Evolutionary conservation across 1,139 yeast genomes (phyloP).

Genomic region (Casaregolazyma lundiana): DNA sequence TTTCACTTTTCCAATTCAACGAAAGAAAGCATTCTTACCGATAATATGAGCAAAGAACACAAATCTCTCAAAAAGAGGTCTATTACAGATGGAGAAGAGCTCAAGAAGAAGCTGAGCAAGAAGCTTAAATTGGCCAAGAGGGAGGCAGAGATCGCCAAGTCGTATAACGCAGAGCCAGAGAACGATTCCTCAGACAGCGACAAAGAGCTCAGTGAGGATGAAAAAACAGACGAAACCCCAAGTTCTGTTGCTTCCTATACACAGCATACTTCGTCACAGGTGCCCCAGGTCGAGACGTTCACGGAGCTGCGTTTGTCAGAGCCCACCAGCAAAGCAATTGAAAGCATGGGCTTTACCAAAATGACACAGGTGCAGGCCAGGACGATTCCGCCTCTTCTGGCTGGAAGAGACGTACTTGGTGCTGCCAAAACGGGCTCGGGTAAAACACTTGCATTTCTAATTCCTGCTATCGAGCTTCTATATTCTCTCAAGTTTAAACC

Average conservation of each 20-base stretch:
- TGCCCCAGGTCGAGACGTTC: conserved; percentile 33
- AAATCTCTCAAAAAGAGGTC: neutral
- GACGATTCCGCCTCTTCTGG: conserved; percentile 90
- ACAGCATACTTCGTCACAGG: conserved; percentile 7
- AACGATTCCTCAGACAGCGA: conserved; percentile 23
- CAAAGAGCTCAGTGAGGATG: conserved; percentile 25
- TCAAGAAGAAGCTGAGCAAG: conserved; percentile 13
- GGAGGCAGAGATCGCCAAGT: conserved; percentile 19
- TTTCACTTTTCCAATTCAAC: no score
- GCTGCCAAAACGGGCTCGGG: conserved; percentile 99
- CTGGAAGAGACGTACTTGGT: conserved; percentile 93
- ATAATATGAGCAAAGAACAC: neutral
- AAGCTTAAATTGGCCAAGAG: conserved; percentile 14
- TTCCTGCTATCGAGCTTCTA: conserved; percentile 91
- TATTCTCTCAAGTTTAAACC: conserved; percentile 88
- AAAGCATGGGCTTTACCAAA: conserved; percentile 78
- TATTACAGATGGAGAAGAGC: neutral
- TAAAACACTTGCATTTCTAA: conserved; percentile 88
- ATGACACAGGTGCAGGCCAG: conserved; percentile 94
- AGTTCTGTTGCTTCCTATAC: conserved; percentile 23
- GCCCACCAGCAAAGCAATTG: conserved; percentile 74
- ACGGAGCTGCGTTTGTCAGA: conserved; percentile 66
- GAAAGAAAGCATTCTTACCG: no score
- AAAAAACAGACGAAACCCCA: conserved; percentile 18
- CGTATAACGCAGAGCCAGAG: conserved; percentile 18